Conservation (phyloP, 495 filamentous ascomycete species). For the Neurospora sp. region DNA sequence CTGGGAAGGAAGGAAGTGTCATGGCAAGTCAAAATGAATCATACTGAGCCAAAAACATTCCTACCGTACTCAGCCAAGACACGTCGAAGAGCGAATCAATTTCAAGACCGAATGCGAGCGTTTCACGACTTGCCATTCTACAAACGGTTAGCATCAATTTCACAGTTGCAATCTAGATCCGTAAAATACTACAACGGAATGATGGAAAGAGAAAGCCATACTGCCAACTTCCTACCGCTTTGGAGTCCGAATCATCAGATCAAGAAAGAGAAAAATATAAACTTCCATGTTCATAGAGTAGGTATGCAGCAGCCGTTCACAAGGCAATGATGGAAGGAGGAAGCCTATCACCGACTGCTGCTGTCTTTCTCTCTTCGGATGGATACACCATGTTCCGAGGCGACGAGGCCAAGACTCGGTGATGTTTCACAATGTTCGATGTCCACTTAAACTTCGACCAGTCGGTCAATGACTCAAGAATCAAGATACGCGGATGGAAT, state of each 20-base stretch:
- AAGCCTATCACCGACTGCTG: neutral
- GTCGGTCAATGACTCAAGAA: neutral
- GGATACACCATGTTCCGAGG: neutral
- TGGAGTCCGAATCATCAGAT: too few species aligned
- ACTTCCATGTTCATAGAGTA: neutral
- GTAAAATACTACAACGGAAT: neutral
- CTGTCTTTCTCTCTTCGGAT: neutral
- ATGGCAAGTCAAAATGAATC: neutral
- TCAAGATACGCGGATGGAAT: neutral
- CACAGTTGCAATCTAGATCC: neutral
- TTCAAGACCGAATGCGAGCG: neutral
- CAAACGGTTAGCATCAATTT: neutral
- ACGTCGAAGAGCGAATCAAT: neutral
- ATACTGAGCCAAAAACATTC: neutral
- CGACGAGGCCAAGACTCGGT: neutral
- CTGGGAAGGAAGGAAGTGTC: neutral
- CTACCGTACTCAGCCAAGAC: neutral
- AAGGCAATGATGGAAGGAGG: neutral
- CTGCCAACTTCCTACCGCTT: neutral
- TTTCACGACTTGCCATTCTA: neutral
- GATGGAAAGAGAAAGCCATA: neutral
- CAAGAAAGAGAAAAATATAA: neutral
- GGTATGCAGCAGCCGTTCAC: neutral
- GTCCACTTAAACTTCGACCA: neutral
- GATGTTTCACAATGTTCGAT: neutral